Base-by-base conservation (phyloP, 2,329 filamentous ascomycete species). In the Clarireedia hainanense region DNA sequence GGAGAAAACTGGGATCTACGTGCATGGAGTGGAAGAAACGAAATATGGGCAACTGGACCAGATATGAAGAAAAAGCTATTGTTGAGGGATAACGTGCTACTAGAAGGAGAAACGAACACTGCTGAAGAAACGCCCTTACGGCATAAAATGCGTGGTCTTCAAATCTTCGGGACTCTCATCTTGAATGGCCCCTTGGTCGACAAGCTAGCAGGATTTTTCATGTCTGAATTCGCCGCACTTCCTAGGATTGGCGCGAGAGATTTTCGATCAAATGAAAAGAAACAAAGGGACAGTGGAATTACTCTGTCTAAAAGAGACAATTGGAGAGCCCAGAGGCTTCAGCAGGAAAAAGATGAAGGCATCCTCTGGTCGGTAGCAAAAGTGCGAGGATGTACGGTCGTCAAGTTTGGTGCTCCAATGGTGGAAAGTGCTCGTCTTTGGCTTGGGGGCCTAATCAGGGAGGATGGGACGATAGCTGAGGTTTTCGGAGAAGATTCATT, bases 1-100 rank as follows among this genome's bases (percentile, higher is more conserved):
- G 91, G 91, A 24, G 94, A 99, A 72, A 80, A 89, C 60, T 99
- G 94, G 94, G 85, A 85, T 63, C 84, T 96, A 58, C 75, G 79
- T 56, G 80, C 79, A 60, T 97, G 94, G 83, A 81, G 77, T 57
- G 91, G 90, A 9, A 80, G 88, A 61, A 97, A 96, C 68, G 94
- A 99, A 72, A 79, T 97, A n/a, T 92, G 87, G 84, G 68, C 73
- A 42, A 64, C 64, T 1, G 60, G 66, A 20, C 67, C 71, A 24
- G 65, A 67, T 6, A 73, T 70, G 54, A 75, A 74, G 60, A 72
- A 66, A 56, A 80, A 85, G 58, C 77, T 97, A 15, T 75, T 97
- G 1, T 77, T 97, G n/a, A 80, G 92, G 59, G 94, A 99, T 70
- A 86, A 89, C 7, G 77, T 97, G 47, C 80, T 91, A 10, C 75